Conservation (phyloP, 768 basidiomycete genomes). For the Russula sp. region DNA sequence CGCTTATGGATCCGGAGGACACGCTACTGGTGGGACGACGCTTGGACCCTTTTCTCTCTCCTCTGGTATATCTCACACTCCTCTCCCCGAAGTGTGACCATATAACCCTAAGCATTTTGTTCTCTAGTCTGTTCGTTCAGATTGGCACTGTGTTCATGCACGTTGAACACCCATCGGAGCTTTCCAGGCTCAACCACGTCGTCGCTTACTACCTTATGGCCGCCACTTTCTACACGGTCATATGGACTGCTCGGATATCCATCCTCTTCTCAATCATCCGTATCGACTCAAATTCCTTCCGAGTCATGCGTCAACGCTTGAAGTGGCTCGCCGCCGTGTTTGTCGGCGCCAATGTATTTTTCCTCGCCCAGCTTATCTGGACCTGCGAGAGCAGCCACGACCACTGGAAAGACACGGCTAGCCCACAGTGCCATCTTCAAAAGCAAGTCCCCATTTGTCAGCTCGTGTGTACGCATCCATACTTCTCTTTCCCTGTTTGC, state of each 20-base stretch:
- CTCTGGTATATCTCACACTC: slow-evolving; percentile 17
- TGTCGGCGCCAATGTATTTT: slow-evolving; percentile 34
- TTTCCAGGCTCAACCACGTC: slow-evolving; percentile 24
- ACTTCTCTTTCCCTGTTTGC: not conserved
- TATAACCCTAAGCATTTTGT: not conserved
- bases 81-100: not conserved
- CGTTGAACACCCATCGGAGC: slow-evolving; percentile 17
- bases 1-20: slow-evolving; percentile 25
- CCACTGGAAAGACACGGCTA: slow-evolving; percentile 35
- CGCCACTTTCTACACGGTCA: slow-evolving; percentile 27
- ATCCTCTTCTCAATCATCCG: slow-evolving; percentile 52
- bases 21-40: slow-evolving; percentile 30
- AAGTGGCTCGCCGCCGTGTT: slow-evolving; percentile 23
- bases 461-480: slow-evolving; percentile 40
- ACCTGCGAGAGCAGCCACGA: slow-evolving; percentile 35
- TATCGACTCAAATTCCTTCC: slow-evolving; percentile 37
- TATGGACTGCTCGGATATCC: slow-evolving; percentile 38
- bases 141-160: slow-evolving; percentile 28
- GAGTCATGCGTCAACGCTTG: slow-evolving; percentile 15
- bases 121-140: slow-evolving; percentile 24
- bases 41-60: slow-evolving; percentile 27
- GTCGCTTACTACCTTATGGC: slow-evolving; percentile 30
- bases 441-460: slow-evolving; percentile 46
- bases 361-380: slow-evolving; percentile 43
- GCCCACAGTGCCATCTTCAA: slow-evolving; percentile 41